Evolutionary conservation across 2,329 filamentous ascomycete genomes (phyloP), one percentile per base, ranked within the genome.

Genomic region (Trichoderma sp.): DNA sequence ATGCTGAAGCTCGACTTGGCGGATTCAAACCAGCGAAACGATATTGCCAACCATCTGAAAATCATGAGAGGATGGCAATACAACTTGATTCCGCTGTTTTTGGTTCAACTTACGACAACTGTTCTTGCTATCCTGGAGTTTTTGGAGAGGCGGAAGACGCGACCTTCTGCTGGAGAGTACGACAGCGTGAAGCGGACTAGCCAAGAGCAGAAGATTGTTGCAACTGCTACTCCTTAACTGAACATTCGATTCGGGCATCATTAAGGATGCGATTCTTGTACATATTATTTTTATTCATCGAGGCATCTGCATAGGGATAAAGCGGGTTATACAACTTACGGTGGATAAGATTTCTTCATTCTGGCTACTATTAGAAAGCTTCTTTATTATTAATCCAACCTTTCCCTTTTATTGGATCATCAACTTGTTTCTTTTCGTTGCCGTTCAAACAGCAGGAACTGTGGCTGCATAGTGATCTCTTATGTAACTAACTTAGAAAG

Each of bases 31-130:
- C 64, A 71, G 34, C 68, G 75, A 6, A 72, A 59, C 11, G 74
- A 76, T 17, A 79, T 78, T 12, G 68, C 58, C 6, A 70, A 59
- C 2, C 76, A 77, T 13, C n/a, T 79, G 6, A 75, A 72, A 8
- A 34, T 78, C 36, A 78, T 78, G 73, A 65, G 72, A 1, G 77
- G 77, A 3, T 78, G 77, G 77, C 76, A 78, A 36, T 78, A 76
- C 26, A 78, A 78, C 36, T 67, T 78, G 3, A 78, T 79, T 11
- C 77, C 77, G 1, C 76, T 78, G 67, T 78, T 78, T n/a, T 43
- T 77, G 0, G 50, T 78, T 3, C 76, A 79, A 32, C 70, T 78
- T 4, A 53, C 55, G 3, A 77, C 78, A 20, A 79, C 77, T 2
- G 67, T 59, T 2, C 53, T 78, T 47, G 76, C 76, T 2, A 32